Evolutionary conservation across 306 rosid species (phyloP), one percentile per base, ranked within the genome.

Genomic region (Vigna hirtella): DNA sequence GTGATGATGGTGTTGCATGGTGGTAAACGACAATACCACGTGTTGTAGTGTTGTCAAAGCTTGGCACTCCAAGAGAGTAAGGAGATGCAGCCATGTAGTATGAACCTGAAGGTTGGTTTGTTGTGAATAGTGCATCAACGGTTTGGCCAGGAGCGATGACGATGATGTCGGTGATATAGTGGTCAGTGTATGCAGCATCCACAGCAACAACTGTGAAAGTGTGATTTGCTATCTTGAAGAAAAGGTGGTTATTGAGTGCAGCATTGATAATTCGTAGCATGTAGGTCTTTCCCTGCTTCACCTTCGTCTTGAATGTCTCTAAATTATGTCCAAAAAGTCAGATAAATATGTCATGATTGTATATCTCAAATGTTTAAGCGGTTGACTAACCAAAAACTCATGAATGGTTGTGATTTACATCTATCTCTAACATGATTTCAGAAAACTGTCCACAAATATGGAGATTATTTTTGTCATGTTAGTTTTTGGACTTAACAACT

Each of bases 1-100:
- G 50, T 3, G 6, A 68, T 1, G 63, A 9, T 7, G 59, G 50
- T 36, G 40, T 0, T 0, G 16, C 24, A 9, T 61, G 28, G 30
- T 56, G 63, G 42, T 90, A 90, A 55, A n/a, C 4, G 53, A 90
- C 24, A 24, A 85, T 15, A n/a, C 86, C 91, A 1, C 86, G 75
- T 0, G 91, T 82, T 47, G 83, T 75, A 0, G 87, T 68, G 63
- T 83, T 43, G 20, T 81, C 63, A 11, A 87, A 56, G 20, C 3
- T 2, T 1, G 45, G 59, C 7, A 66, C 34, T 0, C 75, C 81
- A 17, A 56, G 13, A 2, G 17, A 3, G 18, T 68, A 90, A 0
- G 90, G 82, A 10, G 64, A 61, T 2, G 93, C 91, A 0, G 87
- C 96, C 90, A 90, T 88, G 83, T 87, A 88, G 69, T 90, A 90